phyloP scores from a whole-genome alignment of 2,329 filamentous ascomycete species.

The Coniochaeta sp. region DNA sequence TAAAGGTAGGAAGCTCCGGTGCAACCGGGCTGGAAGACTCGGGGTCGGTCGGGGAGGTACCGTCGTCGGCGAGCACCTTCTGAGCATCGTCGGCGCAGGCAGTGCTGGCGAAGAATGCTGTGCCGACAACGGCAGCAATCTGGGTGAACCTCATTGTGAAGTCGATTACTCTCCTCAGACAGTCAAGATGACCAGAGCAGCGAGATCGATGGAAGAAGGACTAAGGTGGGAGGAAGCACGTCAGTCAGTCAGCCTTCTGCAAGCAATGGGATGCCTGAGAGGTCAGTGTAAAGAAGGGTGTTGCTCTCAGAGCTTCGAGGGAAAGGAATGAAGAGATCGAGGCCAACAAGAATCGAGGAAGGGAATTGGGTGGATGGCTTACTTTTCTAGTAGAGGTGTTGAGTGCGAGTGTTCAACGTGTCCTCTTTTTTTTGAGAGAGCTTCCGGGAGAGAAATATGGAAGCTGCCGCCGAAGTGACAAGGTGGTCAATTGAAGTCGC shows the following conservation, averaged over 20 bases:
- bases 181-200: slow-evolving; percentile 1
- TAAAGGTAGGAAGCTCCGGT: slow-evolving; percentile 73
- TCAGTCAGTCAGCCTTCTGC: not conserved
- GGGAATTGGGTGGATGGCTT: slow-evolving; percentile 5
- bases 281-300: slow-evolving; percentile 20
- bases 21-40: slow-evolving; percentile 46
- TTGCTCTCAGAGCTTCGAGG: slow-evolving; percentile 30
- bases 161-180: slow-evolving; percentile 11
- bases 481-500: not conserved
- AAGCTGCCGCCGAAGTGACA: slow-evolving; percentile 1
- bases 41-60: slow-evolving; percentile 33
- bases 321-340: slow-evolving; percentile 15
- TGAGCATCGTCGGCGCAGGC: slow-evolving; percentile 62
- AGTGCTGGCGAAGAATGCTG: slow-evolving; percentile 63
- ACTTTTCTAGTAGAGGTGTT: slow-evolving; percentile 7
- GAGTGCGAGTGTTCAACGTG: not conserved
- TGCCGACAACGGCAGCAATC: slow-evolving; percentile 68
- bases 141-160: slow-evolving; percentile 76
- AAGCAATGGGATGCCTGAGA: slow-evolving; percentile 8
- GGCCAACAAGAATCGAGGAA: slow-evolving; percentile 4
- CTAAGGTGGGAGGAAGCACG: not conserved
- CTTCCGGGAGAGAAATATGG: not conserved
- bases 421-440: slow-evolving; percentile 3
- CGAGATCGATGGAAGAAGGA: slow-evolving; percentile 4
- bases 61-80: slow-evolving; percentile 41